Evolutionary conservation across 208 protist species (phyloP), one percentile per base, ranked within the genome.

Genomic region (Tritrichomonas musculus): DNA sequence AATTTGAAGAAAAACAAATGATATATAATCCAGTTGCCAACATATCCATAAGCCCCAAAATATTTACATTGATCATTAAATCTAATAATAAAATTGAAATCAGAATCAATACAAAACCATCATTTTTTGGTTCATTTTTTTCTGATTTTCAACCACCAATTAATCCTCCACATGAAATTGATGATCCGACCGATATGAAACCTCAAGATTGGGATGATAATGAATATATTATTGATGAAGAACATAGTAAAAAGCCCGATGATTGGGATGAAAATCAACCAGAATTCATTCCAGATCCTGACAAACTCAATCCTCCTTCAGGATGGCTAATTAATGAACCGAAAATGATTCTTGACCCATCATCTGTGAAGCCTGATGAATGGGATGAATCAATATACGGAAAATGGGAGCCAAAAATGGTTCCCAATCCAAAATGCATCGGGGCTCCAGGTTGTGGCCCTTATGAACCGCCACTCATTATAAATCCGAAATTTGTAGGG

Each of bases 211-310:
- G 95, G 95, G 84, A 94, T 92, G 93, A 92, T 57, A 41, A 92
- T 66, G 88, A 92, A 92, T 92, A 57, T 39, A 57, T 92, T 73
- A 49, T 92, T 39, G 88, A 92, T 27, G 82, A 92, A 47, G 17
- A 11, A 17, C 60, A 64, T 11, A 55, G 17, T 3, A 72, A 53
- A 53, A 92, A 92, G 49, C 88, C 88, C 0, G 14, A 47, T 1
- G 95, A 96, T 33, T 94, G 95, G 93, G 94, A 96, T 77, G 95
- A 96, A 93, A 93, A 94, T 66, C 92, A 94, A 27, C 95, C 94
- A 92, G 92, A 92, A 77, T 72, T 49, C 20, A 92, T 92, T 14
- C 57, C 50, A 72, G 92, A 94, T 53, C 95, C 95, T 72, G n/a
- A 93, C 53, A 88, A 57, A 39, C 20, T 50, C 0, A 27, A 88